phyloP scores from a whole-genome alignment of 805 yeast genomes.

The Saccharomycopsis vini region DNA sequence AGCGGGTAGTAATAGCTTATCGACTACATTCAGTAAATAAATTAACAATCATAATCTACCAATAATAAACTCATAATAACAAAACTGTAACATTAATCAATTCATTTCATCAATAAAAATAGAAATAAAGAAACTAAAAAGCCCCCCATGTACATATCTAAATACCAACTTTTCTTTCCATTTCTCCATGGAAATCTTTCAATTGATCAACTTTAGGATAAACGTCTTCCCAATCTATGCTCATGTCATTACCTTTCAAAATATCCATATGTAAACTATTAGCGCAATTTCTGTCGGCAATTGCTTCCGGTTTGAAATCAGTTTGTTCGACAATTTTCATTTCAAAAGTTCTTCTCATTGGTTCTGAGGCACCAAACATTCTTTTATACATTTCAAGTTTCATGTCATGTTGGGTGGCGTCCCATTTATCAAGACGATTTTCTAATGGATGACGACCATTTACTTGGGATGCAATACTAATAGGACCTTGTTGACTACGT shows the following conservation, averaged over 20 bases:
- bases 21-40: too few relatives aligned
- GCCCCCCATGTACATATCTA: too few relatives aligned
- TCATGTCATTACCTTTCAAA: slow-evolving; percentile 63
- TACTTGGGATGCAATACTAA: slow-evolving; percentile 44
- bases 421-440: slow-evolving; percentile 69
- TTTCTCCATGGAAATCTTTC: slow-evolving; percentile 59
- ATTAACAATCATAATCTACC: too few relatives aligned
- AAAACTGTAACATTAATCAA: too few relatives aligned
- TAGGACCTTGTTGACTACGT: slow-evolving; percentile 55
- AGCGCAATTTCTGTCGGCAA: slow-evolving; percentile 62
- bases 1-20: too few relatives aligned
- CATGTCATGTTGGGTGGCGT: slow-evolving; percentile 57
- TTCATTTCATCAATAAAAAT: background rate
- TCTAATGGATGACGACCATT: slow-evolving; percentile 85
- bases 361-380: slow-evolving; percentile 87
- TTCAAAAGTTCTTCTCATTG: slow-evolving; percentile 88
- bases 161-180: slow-evolving; percentile 57
- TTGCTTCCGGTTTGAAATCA: slow-evolving; percentile 55
- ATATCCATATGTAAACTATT: slow-evolving; percentile 66
- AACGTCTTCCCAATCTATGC: slow-evolving; percentile 90
- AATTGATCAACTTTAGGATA: slow-evolving; percentile 44
- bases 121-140: background rate
- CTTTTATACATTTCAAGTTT: slow-evolving; percentile 73
- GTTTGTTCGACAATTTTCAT: slow-evolving; percentile 59
- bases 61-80: too few relatives aligned